Conservation (phyloP, 2,329 filamentous ascomycete species). For the Diaporthe sp. region DNA sequence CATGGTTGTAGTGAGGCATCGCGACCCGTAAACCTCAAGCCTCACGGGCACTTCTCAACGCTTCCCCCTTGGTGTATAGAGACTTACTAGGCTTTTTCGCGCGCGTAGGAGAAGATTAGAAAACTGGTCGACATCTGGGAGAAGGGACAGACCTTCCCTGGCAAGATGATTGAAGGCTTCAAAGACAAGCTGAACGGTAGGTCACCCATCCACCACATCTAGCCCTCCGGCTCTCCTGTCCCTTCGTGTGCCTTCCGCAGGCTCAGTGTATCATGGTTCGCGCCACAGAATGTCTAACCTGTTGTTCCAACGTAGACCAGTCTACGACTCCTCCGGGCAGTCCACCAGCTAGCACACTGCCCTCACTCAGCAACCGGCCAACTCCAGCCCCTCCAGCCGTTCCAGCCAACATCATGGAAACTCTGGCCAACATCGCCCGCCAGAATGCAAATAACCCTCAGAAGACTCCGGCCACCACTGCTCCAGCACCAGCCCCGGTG, state of each 20-base stretch:
- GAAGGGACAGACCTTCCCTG: slow-evolving; percentile 90
- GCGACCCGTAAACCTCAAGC: slow-evolving; percentile 19
- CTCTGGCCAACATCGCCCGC: slow-evolving; percentile 83
- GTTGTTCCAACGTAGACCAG: slow-evolving; percentile 62
- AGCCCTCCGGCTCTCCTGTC: slow-evolving; percentile 17
- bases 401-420: slow-evolving; percentile 76
- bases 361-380: slow-evolving; percentile 51
- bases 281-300: slow-evolving; percentile 53
- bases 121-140: slow-evolving; percentile 99
- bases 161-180: slow-evolving; percentile 82
- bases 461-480: slow-evolving; percentile 49
- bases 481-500: slow-evolving; percentile 47
- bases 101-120: slow-evolving; percentile 89
- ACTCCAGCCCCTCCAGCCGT: slow-evolving; percentile 57
- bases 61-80: slow-evolving; percentile 43
- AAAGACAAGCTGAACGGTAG: slow-evolving; percentile 77
- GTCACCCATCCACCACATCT: slow-evolving; percentile 33
- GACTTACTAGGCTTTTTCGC: slow-evolving; percentile 56
- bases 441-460: slow-evolving; percentile 71
- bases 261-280: background rate
- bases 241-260: slow-evolving; percentile 12
- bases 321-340: slow-evolving; percentile 80
- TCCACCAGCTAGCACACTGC: slow-evolving; percentile 62
- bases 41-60: slow-evolving; percentile 37
- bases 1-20: slow-evolving; percentile 41